These are phyloP conservation scores for Phallus indusiatus DNA, from an alignment of 768 basidiomycete genomes.

Conservation along the genomic window DNA sequence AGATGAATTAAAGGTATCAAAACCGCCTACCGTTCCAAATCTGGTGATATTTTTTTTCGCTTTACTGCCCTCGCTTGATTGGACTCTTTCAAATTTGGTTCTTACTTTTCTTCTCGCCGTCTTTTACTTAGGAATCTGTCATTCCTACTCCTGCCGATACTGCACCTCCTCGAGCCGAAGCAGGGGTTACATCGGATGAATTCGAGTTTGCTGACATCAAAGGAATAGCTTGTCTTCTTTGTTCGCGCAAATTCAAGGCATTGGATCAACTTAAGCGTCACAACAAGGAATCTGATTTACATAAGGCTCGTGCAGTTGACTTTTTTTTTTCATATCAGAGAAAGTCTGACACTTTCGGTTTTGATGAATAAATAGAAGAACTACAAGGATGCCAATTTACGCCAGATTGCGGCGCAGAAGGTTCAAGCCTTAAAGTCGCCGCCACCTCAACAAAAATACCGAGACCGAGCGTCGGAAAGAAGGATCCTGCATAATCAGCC, in stretches of 20 bases:
- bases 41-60: constrained; percentile 10
- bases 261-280: constrained; percentile 81
- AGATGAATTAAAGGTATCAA: constrained; percentile 54
- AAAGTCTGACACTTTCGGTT: constrained; percentile 2
- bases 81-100: constrained; percentile 14
- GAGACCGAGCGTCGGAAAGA: constrained; percentile 90
- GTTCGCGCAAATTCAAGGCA: constrained; percentile 87
- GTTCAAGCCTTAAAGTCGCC: constrained; percentile 35
- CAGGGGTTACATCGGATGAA: constrained; percentile 41
- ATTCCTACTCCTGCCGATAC: constrained; percentile 11
- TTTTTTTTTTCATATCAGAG: not conserved
- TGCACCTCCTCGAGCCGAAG: constrained; percentile 17
- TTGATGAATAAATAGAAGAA: constrained; percentile 57
- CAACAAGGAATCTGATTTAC: constrained; percentile 87
- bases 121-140: constrained; percentile 11
- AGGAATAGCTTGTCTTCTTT: constrained; percentile 78
- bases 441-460: constrained; percentile 64
- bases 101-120: constrained; percentile 13
- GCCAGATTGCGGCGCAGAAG: constrained; percentile 69
- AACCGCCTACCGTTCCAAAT: constrained; percentile 19
- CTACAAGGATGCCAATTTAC: constrained; percentile 58
- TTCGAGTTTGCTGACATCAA: constrained; percentile 77
- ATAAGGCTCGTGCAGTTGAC: constrained; percentile 66
- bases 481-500: constrained; percentile 89
- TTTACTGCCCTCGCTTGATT: not conserved